These are phyloP conservation scores for Gossypium herbaceum DNA, from an alignment of 345 rosid genomes.

Conservation along the genomic window DNA sequence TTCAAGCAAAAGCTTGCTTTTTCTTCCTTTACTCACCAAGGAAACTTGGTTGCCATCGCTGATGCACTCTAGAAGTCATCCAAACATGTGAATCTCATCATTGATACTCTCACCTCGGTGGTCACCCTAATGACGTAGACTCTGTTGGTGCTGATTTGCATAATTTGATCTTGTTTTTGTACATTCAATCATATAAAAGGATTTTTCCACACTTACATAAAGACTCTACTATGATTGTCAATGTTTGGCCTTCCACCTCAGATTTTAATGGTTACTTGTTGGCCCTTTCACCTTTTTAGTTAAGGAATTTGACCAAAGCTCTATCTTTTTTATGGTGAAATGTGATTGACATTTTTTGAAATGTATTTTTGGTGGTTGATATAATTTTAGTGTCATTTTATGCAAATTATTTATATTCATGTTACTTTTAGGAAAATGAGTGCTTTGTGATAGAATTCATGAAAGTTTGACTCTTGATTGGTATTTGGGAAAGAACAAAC, in stretches of 20 bases:
- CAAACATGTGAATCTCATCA: no score
- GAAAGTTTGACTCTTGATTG: not conserved
- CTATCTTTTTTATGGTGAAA: not conserved
- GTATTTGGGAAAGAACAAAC: not conserved
- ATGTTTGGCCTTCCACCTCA: constrained; percentile 98
- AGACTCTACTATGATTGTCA: constrained; percentile 54
- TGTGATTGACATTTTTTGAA: constrained; percentile 8
- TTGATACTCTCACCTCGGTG: no score
- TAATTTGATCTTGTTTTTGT: constrained; percentile 78
- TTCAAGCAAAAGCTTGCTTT: constrained; percentile 52
- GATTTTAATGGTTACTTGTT: constrained; percentile 94
- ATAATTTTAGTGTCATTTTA: not conserved
- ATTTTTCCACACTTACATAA: constrained; percentile 81
- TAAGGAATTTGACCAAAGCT: constrained; percentile 19
- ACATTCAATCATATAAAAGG: constrained; percentile 90
- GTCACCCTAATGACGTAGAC: constrained; percentile 42
- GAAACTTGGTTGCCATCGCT: no score
- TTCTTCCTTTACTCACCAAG: no score
- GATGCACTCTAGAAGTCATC: no score
- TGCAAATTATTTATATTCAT: not conserved
- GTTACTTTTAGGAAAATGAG: constrained; percentile 3
- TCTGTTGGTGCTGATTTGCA: constrained; percentile 70
- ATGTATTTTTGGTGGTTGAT: not conserved
- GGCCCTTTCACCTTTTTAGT: constrained; percentile 95
- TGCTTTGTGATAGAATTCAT: not conserved